Evolutionary conservation across 331 rosid genomes (phyloP), one percentile per base, ranked within the genome.

Genomic region (Pyracantha coccinea): DNA sequence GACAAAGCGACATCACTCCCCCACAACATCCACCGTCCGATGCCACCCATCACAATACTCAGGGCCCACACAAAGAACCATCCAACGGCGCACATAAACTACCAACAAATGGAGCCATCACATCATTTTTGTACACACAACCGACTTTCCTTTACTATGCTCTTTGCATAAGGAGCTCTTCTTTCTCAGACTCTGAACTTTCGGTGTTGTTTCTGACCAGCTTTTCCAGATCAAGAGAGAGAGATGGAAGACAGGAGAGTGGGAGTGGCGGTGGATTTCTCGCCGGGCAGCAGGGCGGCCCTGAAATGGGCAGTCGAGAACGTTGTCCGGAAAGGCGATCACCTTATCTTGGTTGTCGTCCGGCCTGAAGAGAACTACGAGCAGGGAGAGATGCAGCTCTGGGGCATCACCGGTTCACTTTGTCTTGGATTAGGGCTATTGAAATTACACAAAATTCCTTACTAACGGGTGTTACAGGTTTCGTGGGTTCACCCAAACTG

Each of bases 261-360:
- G 4, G 99, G 96, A 16, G 92, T 94, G 78, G 99, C 97, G 1
- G 73, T 92, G 53, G 99, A 94, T 85, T 94, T 92, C 92, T 94
- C 99, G 1, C 64, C 84, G 1, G 92, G 97, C 81, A 89, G 99
- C 88, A 67, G 45, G 55, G 81, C 61, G 41, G 97, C 99, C 3
- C 85, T 92, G 7, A 66, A 72, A 69, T 94, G 99, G 99, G 76
- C 96, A 2, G 71, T 92, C 50, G 97, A 94, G 64, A 92, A 94
- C 82, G 21, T 90, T 3, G 71, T 63, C 63, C 88, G 83, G 61
- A 81, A 94, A 50, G 97, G 96, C 3, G 99, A 94, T 73, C 76
- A 80, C 62, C 85, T 94, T 45, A 54, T 94, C 72, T 89, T 94
- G 47, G 9, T 94, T 33, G 32, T 80, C 54, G 76, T 90, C 11